A percentile compares a stretch with the other conserved stretches of the same genome.
Conservation (phyloP, 2,329 filamentous ascomycete species). For the Sordariomycetes sp. region DNA sequence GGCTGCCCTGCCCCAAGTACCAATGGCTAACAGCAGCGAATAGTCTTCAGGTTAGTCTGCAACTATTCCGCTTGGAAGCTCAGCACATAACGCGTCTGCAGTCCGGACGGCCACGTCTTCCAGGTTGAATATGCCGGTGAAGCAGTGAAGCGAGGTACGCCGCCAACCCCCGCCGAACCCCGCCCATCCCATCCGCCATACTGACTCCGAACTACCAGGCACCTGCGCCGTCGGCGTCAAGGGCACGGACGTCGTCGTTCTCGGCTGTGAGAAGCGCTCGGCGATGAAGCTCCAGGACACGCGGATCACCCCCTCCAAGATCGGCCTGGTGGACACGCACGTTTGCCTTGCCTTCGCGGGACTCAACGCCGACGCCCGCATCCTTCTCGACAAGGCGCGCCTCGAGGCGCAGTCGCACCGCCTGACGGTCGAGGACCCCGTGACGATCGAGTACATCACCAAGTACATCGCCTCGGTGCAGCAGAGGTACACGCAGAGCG, state of each 20-base stretch:
- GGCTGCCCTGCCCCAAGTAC: constrained; percentile 9
- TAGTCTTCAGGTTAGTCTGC: constrained; percentile 68
- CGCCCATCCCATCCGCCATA: neutral
- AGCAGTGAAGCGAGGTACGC: constrained; percentile 87
- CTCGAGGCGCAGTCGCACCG: constrained; percentile 96
- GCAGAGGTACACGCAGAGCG: constrained; percentile 97
- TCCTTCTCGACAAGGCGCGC: constrained; percentile 94
- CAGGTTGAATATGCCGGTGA: constrained; percentile 99
- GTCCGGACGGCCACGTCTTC: constrained; percentile 98
- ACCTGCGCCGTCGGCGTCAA: constrained; percentile 98
- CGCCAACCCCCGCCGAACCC: neutral
- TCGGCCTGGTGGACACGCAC: constrained; percentile 89
- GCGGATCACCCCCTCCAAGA: constrained; percentile 97
- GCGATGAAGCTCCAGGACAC: constrained; percentile 99
- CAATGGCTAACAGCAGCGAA: constrained; percentile 26
- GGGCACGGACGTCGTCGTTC: constrained; percentile 82
- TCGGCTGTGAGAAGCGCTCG: constrained; percentile 96
- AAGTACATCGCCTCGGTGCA: constrained; percentile 97
- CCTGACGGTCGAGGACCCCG: constrained; percentile 91
- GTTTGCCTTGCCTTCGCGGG: constrained; percentile 95
- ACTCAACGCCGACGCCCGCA: constrained; percentile 93
- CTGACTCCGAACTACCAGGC: constrained; percentile 35
- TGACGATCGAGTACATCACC: constrained; percentile 98
- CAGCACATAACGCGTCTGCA: constrained; percentile 33
- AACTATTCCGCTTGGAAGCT: constrained; percentile 5